A percentile compares a stretch with the other conserved stretches of the same genome.
Evolutionary conservation across 2,329 filamentous ascomycete species (phyloP).

Genomic region (Fusarium temperatum): DNA sequence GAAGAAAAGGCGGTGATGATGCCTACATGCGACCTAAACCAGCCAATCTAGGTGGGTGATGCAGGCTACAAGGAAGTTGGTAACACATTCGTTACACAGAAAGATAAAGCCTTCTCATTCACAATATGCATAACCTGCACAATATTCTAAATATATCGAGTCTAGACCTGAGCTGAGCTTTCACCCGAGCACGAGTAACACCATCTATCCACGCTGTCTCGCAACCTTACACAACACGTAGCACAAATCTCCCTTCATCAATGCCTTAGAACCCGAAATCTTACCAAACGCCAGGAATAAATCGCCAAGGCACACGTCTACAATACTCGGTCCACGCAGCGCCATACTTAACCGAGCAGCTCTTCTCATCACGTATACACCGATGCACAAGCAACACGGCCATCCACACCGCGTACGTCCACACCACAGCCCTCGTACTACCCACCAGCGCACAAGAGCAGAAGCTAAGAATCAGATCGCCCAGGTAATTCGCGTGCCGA

Average conservation of each 20-base stretch:
- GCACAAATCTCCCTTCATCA: too few species aligned
- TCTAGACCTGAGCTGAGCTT: background rate
- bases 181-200: background rate
- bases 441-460: slow-evolving; percentile 55
- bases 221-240: background rate
- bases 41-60: background rate
- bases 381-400: slow-evolving; percentile 54
- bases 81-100: background rate
- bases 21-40: background rate
- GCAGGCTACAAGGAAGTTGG: too few species aligned
- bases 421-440: slow-evolving; percentile 50
- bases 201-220: background rate
- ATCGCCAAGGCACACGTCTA: slow-evolving; percentile 51
- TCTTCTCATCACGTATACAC: slow-evolving; percentile 55
- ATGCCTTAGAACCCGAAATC: background rate
- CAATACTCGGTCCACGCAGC: slow-evolving; percentile 55
- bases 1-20: background rate
- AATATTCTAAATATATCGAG: background rate
- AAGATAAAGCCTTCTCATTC: rapidly evolving
- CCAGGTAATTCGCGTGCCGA: slow-evolving; percentile 44
- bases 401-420: slow-evolving; percentile 58
- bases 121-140: background rate
- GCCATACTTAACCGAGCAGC: slow-evolving; percentile 57
- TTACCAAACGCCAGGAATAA: slow-evolving; percentile 48
- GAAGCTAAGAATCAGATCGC: slow-evolving; percentile 45